Evolutionary conservation across 1,284 basidiomycete species (phyloP), one percentile per base, ranked within the genome.

Genomic region (Baeospora myosura): DNA sequence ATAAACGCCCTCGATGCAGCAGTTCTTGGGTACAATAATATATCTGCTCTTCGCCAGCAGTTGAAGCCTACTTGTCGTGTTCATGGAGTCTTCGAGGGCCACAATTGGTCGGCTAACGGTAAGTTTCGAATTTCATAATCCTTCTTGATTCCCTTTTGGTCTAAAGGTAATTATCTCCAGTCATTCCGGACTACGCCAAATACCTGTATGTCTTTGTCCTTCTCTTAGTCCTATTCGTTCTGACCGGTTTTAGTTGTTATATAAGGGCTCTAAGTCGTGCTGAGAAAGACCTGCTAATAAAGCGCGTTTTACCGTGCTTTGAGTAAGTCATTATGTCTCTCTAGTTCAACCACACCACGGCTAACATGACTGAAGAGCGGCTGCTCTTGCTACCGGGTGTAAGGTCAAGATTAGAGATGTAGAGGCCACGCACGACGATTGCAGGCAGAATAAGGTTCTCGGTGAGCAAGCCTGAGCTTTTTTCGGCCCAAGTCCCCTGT

Each of bases 171-270:
- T 35, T 34, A 23, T 37, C 24, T 24, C 16, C 41, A 85, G 85
- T 91, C 43, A 89, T 91, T 42, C 88, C 88, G 0, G 86, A 86
- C 52, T 78, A 84, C 49, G 71, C 84, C 2, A 76, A 75, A 48
- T 74, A 88, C 66, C 60, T 67, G 75, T 75, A 48, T 33, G 68
- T 56, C 7, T 14, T 23, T 33, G 10, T 37, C 31, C 28, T 31
- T 14, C 22, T 21, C 22, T 38, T 4, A 21, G 36, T 21, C 23
- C 7, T 31, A 14, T 23, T 18, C 38, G 4, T 5, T 21, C 40
- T 12, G 10, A 42, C 10, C 5, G n/a, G 20, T 31, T 24, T 4
- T 40, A 74, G 74, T 14, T 88, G 76, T 65, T 74, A 76, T 47
- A 72, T 88, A 3, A 78, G 88, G 14, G 79, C 82, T 0, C 83